Conservation (phyloP, 352 stramenopile species). For the Pythium plurisporium region DNA sequence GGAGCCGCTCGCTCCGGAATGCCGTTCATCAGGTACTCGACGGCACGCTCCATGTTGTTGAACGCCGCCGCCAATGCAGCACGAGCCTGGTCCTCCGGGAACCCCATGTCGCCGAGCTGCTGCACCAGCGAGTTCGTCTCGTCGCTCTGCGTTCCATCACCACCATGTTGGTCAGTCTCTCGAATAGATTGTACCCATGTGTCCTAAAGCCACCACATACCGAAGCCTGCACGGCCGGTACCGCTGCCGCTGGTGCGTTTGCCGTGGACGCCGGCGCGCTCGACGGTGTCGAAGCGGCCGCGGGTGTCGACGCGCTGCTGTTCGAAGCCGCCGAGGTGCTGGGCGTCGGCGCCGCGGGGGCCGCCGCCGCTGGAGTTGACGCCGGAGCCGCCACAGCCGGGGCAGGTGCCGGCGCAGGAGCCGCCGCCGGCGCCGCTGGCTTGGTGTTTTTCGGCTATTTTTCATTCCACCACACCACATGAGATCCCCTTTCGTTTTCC, state of each 20-base stretch:
- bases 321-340: slow-evolving; percentile 74
- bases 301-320: slow-evolving; percentile 49
- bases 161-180: too few species aligned
- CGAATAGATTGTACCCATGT: too few species aligned
- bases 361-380: slow-evolving; percentile 22
- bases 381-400: slow-evolving; percentile 21
- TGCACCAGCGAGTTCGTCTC: slow-evolving; percentile 54
- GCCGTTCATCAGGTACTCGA: slow-evolving; percentile 88
- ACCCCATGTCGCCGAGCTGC: slow-evolving; percentile 85
- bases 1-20: slow-evolving; percentile 56
- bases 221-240: slow-evolving; percentile 13
- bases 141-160: slow-evolving; percentile 25
- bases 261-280: slow-evolving; percentile 40
- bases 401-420: slow-evolving; percentile 28
- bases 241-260: slow-evolving; percentile 26
- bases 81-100: slow-evolving; percentile 82
- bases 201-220: slow-evolving; percentile 2
- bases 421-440: slow-evolving; percentile 28
- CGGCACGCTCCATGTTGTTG: slow-evolving; percentile 82
- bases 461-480: too few species aligned
- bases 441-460: slow-evolving; percentile 55
- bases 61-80: slow-evolving; percentile 75
- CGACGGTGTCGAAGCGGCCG: slow-evolving; percentile 67
- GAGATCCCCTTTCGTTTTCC: too few species aligned
- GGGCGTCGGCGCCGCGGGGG: slow-evolving; percentile 27